Percentiles rank a stretch among this genome's conserved stretches.
phyloP scores from a whole-genome alignment of 805 yeast species.

The Cyberlindnera mississippiensis region DNA sequence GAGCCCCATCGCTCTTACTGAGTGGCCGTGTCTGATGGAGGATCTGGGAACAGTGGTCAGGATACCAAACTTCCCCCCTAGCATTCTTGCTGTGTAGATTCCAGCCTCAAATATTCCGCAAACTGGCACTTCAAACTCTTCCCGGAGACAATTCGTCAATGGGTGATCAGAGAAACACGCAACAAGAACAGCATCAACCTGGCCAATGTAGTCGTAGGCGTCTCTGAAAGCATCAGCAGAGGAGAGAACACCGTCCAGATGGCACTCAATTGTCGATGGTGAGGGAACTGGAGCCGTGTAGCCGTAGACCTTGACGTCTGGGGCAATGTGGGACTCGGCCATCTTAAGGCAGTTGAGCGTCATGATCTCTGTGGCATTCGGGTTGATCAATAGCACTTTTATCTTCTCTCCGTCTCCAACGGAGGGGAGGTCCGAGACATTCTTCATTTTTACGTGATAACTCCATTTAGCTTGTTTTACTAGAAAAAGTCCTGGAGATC shows the following conservation, averaged over 20 bases:
- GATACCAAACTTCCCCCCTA: slow-evolving; percentile 33
- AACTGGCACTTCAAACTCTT: slow-evolving; percentile 32
- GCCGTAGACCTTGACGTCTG: slow-evolving; percentile 30
- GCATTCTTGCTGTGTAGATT: slow-evolving; percentile 29
- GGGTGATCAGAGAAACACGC: slow-evolving; percentile 37
- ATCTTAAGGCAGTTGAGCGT: slow-evolving; percentile 30
- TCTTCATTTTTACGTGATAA: slow-evolving; percentile 8
- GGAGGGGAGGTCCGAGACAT: slow-evolving; percentile 15
- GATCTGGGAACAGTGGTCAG: slow-evolving; percentile 31
- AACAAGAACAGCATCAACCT: slow-evolving; percentile 31
- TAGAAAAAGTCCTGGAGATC: too few species aligned
- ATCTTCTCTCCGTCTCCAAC: slow-evolving; percentile 11
- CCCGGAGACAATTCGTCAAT: slow-evolving; percentile 31
- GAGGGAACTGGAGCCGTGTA: slow-evolving; percentile 29
- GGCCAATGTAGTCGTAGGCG: slow-evolving; percentile 25
- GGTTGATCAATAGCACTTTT: slow-evolving; percentile 30
- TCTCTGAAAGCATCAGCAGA: slow-evolving; percentile 31
- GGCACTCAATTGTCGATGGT: slow-evolving; percentile 32
- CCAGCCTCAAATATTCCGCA: slow-evolving; percentile 36
- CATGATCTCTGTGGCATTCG: slow-evolving; percentile 31
- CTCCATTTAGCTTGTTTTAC: too few species aligned
- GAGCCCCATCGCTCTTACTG: slow-evolving; percentile 29
- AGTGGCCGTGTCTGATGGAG: slow-evolving; percentile 31
- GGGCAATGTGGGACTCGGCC: slow-evolving; percentile 28
- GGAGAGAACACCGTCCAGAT: slow-evolving; percentile 32